A percentile compares a stretch with the other conserved stretches of the same genome.
phyloP scores from a whole-genome alignment of 2,329 filamentous ascomycete genomes.

The Dothideomycetes sp. region DNA sequence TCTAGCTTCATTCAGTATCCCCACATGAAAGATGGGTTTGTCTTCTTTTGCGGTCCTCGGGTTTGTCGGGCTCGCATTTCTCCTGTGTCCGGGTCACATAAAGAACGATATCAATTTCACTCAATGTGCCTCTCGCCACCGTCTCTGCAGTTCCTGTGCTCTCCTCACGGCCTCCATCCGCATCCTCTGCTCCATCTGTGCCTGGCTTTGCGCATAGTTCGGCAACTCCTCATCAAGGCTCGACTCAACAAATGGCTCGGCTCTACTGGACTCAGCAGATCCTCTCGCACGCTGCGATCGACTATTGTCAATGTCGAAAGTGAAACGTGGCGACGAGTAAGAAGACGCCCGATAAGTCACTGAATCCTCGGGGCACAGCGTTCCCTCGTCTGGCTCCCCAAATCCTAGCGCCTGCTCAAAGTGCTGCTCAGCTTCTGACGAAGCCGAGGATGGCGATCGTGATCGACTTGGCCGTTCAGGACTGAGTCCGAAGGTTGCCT shows the following conservation, averaged over 20 bases:
- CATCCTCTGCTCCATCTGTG: conserved; percentile 29
- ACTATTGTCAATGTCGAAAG: background rate
- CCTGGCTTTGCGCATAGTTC: conserved; percentile 36
- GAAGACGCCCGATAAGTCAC: too few relatives aligned
- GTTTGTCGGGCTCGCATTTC: too few relatives aligned
- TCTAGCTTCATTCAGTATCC: too few relatives aligned
- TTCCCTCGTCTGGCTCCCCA: background rate
- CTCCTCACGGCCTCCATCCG: conserved; percentile 30
- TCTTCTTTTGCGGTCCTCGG: too few relatives aligned
- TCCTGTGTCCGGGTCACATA: too few relatives aligned
- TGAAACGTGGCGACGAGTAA: too few relatives aligned
- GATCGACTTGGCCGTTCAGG: conserved; percentile 11
- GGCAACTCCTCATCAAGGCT: conserved; percentile 35
- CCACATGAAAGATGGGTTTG: too few relatives aligned
- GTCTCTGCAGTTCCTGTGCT: conserved; percentile 32
- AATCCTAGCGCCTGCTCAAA: background rate
- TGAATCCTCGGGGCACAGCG: background rate
- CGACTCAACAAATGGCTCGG: too few relatives aligned
- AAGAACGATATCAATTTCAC: too few relatives aligned
- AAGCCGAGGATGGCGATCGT: background rate
- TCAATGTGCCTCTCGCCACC: conserved; percentile 34
- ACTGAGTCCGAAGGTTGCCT: conserved; percentile 21
- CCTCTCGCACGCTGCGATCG: background rate
- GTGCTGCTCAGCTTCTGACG: conserved; percentile 7
- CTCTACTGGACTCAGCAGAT: conserved; percentile 12